Evolutionary conservation across 2,329 filamentous ascomycete species (phyloP), one percentile per base, ranked within the genome.

Genomic region (Teratosphaeriaceae sp.): DNA sequence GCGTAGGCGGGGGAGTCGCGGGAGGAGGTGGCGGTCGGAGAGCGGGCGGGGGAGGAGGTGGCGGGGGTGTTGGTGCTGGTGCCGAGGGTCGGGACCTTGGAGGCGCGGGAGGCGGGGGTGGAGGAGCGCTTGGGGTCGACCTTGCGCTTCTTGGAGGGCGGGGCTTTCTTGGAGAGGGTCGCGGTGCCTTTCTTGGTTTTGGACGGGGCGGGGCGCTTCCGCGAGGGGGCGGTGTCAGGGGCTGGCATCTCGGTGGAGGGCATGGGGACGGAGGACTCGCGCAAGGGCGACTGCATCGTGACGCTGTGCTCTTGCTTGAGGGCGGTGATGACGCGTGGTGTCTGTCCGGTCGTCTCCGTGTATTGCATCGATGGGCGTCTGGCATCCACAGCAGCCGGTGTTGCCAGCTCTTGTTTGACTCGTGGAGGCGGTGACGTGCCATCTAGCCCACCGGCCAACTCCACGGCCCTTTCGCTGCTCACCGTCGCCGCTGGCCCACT

Each of bases 261-360:
- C 18, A 68, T 60, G 5, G 67, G 57, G 1, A 67, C 49, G 5
- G 62, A 59, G n/a, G 60, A 60, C 59, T 72, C 55, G 53, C 61
- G 51, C 52, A 64, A 49, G 44, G 65, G 54, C 45, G 63, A 61
- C 34, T 57, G 52, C n/a, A 48, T 58, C 22, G 66, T 61, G 35
- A 69, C 57, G 27, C 66, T 65, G 40, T 69, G 61, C 44, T 73
- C 70, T 56, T 62, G 68, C 55, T 71, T 72, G 12, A 69, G 60
- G 31, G 65, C 59, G 43, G 66, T 63, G 22, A 73, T 59, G 3
- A 67, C 63, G 50, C 69, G 70, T 35, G 63, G 57, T 2, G 66
- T 64, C 31, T 70, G 63, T 13, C 47, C 44, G 27, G 71, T 68
- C 34, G 63, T 46, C 36, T 49, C 60, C 48, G 34, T 34, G 46